Base-by-base conservation (phyloP, 495 filamentous ascomycete species). In the Penicillium canariense region DNA sequence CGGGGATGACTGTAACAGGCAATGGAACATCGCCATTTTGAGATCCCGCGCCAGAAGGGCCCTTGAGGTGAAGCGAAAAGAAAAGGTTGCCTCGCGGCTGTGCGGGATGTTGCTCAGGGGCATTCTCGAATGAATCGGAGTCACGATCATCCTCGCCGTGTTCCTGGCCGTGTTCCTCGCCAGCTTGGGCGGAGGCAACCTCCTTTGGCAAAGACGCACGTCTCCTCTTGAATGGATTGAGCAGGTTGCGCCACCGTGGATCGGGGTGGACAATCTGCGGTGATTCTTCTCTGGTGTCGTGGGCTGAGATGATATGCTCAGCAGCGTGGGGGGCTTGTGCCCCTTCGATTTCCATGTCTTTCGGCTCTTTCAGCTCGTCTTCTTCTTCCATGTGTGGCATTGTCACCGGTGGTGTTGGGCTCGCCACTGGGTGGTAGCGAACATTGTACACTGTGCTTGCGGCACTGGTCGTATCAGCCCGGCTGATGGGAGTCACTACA, bases 361-460 rank as follows among this genome's bases (percentile, higher is more conserved):
- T 76, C 25, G 54, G 45, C 40, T 70, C 60, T 11, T 67, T 59
- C 11, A 54, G n/a, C 54, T 72, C 67, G 5, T 67, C 65, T 25
- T 70, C 68, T 44, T 76, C 70, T 23, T 69, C 65, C 70, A 72
- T 73, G 48, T 72, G 61, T 14, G 68, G 69, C 62, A 69, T 73
- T 18, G 60, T 64, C 27, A 76, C 69, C 0, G 82, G 75, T 5
- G 77, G 77, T n/a, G 85, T 84, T n/a, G 85, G 77, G 57, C 86
- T 85, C 31, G 81, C 83, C 40, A 86, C 78, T n/a, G 88, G 81
- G 55, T 93, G 87, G 63, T 95, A 91, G 42, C 86, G 84, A 45
- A 96, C 81, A 51, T 87, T 84, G 60, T 96, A 96, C 12, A 94
- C 82, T 3, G 91, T 96, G 68, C 89, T 94, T 39, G 85, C 81